A percentile compares a stretch with the other conserved stretches of the same genome.
Evolutionary conservation across 441 rosid genomes (phyloP).

Genomic region (Syzygium malaccense): DNA sequence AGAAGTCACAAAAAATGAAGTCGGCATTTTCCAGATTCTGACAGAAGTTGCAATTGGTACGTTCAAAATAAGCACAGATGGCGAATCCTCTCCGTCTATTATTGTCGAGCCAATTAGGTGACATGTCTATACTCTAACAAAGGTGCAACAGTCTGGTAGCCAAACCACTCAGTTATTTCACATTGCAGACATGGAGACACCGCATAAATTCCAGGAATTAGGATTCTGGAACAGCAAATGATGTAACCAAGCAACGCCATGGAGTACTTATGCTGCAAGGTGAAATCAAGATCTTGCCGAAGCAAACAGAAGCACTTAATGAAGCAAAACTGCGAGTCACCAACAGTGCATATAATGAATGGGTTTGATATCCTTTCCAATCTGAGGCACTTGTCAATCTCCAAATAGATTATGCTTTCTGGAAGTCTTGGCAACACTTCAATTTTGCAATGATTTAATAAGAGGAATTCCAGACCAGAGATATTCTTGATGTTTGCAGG

Average conservation of each 20-base stretch:
- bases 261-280: neutral
- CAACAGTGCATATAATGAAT: neutral
- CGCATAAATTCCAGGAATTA: fast-evolving
- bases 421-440: constrained; percentile 19
- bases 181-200: neutral
- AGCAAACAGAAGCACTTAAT: fast-evolving
- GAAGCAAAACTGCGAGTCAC: neutral
- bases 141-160: neutral
- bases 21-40: neutral
- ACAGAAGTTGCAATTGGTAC: fast-evolving
- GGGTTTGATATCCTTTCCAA: neutral
- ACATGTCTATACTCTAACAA: neutral
- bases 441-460: neutral
- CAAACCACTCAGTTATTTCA: neutral
- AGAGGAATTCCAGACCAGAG: constrained; percentile 1
- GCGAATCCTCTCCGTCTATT: neutral
- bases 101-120: neutral
- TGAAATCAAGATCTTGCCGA: neutral
- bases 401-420: constrained; percentile 6
- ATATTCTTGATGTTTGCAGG: constrained; percentile 17
- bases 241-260: neutral
- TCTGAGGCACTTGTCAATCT: constrained; percentile 7
- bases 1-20: neutral
- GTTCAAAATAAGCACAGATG: neutral
- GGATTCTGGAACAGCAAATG: neutral